Base-by-base conservation (phyloP, 148 eudicot species). In the Rhododendron molle region DNA sequence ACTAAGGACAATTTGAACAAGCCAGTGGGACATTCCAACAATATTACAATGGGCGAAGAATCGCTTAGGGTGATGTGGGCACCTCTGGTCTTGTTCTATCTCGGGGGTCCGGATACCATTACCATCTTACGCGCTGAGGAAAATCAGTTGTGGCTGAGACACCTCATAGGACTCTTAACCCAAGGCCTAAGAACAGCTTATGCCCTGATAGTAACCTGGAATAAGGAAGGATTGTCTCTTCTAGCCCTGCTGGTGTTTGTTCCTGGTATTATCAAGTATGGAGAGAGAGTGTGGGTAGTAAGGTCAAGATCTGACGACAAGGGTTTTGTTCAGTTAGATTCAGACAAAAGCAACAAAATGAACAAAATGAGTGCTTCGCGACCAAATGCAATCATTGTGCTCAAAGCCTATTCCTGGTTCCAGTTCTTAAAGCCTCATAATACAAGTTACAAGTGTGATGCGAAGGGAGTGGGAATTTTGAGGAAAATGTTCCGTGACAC, bases 101-200 rank as follows among this genome's bases (percentile, higher is more conserved):
- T 78, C 26, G 81, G 81, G 47, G 81, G 60, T 47, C 81, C 81
- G 5, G 81, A 78, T 34, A 47, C 81, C 56, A 9, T 78, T 3
- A 78, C 81, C 47, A 9, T 78, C 58, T 47, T 78, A 16, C 8
- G 7, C 58, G 13, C 9, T 0, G 81, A 78, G 50, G 81, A 78
- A 78, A 78, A 46, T 49, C 2, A 49, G 2, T 23, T 78, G 36
- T 78, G 81, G 81, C 0, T 47, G 32, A 78, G 20, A 28, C 81
- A 78, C 36, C 58, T 78, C n/a, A 12, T 78, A n/a, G 56, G 20
- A 15, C 38, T 78, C 0, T 11, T 47, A 11, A 49, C 58, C 5
- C 81, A 47, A 49, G 81, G 81, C 15, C 7, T 26, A 49, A 78
- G 81, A 47, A 2, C 81, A 78, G 18, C n/a, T 14, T 78, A 47